A percentile compares a stretch with the other conserved stretches of the same genome.
phyloP scores from a whole-genome alignment of 2,329 filamentous ascomycete genomes.

The Simplicillium sp. region DNA sequence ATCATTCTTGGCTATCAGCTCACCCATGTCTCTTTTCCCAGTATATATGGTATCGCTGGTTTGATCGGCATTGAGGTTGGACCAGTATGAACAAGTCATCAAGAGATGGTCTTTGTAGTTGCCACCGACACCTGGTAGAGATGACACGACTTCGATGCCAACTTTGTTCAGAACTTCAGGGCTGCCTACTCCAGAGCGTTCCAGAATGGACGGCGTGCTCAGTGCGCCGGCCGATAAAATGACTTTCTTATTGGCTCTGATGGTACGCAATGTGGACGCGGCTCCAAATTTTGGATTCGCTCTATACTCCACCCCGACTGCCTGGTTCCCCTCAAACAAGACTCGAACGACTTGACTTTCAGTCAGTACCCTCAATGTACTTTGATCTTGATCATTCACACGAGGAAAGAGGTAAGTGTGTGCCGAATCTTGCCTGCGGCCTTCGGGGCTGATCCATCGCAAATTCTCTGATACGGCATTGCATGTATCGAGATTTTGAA shows the following conservation, averaged over 20 bases:
- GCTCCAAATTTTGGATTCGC: slow-evolving; percentile 3
- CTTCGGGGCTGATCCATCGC: slow-evolving; percentile 37
- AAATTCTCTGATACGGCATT: slow-evolving; percentile 24
- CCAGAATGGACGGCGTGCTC: slow-evolving; percentile 41
- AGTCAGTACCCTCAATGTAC: slow-evolving; percentile 44
- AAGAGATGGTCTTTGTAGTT: slow-evolving; percentile 38
- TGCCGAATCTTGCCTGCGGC: slow-evolving; percentile 43
- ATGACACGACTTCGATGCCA: slow-evolving; percentile 36
- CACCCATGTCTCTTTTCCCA: no score
- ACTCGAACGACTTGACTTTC: slow-evolving; percentile 44
- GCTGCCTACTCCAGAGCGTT: slow-evolving; percentile 48
- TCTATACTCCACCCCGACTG: slow-evolving; percentile 44
- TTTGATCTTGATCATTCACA: slow-evolving; percentile 33
- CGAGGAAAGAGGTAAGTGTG: slow-evolving; percentile 42
- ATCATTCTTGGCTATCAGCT: no score
- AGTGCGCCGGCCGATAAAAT: slow-evolving; percentile 35
- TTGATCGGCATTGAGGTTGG: slow-evolving; percentile 30
- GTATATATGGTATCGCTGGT: no score
- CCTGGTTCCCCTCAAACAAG: slow-evolving; percentile 33
- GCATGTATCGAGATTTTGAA: no score
- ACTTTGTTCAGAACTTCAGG: slow-evolving; percentile 28
- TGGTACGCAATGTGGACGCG: not conserved
- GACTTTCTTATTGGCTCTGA: slow-evolving; percentile 44
- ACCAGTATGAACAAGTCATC: slow-evolving; percentile 38
- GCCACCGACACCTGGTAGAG: slow-evolving; percentile 38